Conservation (phyloP, 176 grass and related monocot genomes). For the Hyparrhenia diplandra region DNA sequence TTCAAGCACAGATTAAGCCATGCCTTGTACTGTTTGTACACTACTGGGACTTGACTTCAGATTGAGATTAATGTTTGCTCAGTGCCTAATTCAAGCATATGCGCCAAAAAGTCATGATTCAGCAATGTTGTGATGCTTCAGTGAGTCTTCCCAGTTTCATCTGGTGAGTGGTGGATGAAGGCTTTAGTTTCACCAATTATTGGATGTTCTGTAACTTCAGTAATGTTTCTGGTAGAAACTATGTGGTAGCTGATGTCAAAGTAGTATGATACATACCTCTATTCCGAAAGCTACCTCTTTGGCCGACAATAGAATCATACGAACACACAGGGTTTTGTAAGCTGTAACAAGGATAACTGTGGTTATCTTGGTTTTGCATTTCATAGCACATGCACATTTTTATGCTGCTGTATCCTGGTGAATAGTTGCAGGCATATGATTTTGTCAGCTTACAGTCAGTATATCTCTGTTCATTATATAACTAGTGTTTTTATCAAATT, state of each 20-base stretch:
- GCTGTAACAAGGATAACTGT: conserved; percentile 24
- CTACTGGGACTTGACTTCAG: background rate
- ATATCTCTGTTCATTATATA: background rate
- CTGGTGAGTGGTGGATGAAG: conserved; percentile 25
- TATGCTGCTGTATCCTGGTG: conserved; percentile 1
- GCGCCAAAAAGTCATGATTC: conserved; percentile 14
- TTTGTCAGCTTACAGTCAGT: background rate
- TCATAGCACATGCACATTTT: conserved; percentile 19
- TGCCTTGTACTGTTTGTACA: background rate
- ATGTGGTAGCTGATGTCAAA: background rate
- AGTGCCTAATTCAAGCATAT: background rate
- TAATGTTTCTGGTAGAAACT: background rate
- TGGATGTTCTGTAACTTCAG: conserved; percentile 12
- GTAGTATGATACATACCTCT: background rate
- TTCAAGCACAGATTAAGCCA: conserved; percentile 14
- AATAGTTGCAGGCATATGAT: conserved; percentile 8
- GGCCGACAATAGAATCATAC: background rate
- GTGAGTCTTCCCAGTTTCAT: conserved; percentile 19
- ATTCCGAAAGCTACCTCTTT: background rate
- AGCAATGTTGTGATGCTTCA: background rate
- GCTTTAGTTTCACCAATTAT: conserved; percentile 24
- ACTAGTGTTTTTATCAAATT: background rate
- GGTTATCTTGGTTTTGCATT: conserved; percentile 15
- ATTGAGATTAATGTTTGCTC: background rate
- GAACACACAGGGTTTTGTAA: background rate